These are phyloP conservation scores for Metschnikowia amazonensis DNA, from an alignment of 805 yeast species.

Conservation along the genomic window DNA sequence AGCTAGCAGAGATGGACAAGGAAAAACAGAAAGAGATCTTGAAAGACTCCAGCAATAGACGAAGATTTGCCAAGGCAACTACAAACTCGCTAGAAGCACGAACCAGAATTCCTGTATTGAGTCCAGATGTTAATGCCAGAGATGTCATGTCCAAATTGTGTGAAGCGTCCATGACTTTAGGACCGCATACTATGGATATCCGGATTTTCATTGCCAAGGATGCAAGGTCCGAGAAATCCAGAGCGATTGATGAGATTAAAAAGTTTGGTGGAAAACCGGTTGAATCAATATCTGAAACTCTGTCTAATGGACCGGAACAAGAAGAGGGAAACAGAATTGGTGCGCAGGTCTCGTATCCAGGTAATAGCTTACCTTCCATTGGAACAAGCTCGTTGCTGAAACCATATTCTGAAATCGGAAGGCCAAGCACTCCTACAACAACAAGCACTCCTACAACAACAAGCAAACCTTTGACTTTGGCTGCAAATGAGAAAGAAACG, in stretches of 20 bases:
- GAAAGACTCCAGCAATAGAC: slow-evolving; percentile 14
- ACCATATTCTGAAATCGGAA: neutral
- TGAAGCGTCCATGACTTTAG: slow-evolving; percentile 67
- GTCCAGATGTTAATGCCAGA: slow-evolving; percentile 51
- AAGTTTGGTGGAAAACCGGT: slow-evolving; percentile 9
- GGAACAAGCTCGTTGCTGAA: neutral
- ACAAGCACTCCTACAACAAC: neutral
- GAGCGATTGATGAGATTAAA: slow-evolving; percentile 25
- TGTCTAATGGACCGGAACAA: neutral
- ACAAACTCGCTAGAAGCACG: slow-evolving; percentile 18
- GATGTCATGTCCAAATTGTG: slow-evolving; percentile 88
- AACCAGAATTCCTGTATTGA: slow-evolving; percentile 32
- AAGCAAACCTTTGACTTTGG: neutral
- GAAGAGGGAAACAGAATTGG: neutral
- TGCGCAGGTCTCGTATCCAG: neutral
- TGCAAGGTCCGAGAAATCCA: slow-evolving; percentile 56
- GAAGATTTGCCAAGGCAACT: slow-evolving; percentile 20
- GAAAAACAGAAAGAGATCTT: slow-evolving; percentile 19
- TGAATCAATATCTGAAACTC: neutral
- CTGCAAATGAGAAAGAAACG: neutral
- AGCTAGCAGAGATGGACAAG: slow-evolving; percentile 35
- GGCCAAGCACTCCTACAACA: neutral
- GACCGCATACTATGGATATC: slow-evolving; percentile 79
- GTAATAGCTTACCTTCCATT: neutral
- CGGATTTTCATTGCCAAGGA: slow-evolving; percentile 82